These are phyloP conservation scores for Hyphopichia homilentoma DNA, from an alignment of 805 yeast genomes.

Conservation along the genomic window DNA sequence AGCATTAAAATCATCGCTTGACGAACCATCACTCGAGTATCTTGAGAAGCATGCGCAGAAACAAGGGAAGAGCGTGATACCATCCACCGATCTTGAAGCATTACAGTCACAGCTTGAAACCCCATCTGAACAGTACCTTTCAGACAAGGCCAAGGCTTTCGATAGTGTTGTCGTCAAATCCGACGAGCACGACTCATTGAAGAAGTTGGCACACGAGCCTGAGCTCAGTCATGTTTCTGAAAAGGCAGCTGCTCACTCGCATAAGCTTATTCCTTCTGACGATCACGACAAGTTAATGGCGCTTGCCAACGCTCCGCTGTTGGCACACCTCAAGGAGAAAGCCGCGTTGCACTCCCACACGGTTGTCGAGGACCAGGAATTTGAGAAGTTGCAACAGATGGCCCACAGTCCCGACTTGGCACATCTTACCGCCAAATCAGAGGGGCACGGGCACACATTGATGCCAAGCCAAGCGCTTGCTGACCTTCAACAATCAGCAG, in stretches of 20 bases:
- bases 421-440: slow-evolving; percentile 7
- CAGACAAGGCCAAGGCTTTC: not conserved
- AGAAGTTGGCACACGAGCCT: slow-evolving; percentile 13
- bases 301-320: slow-evolving; percentile 19
- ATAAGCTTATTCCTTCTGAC: slow-evolving; percentile 9
- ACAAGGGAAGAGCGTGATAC: slow-evolving; percentile 3
- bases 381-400: slow-evolving; percentile 5
- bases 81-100: slow-evolving; percentile 3
- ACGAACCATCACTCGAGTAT: slow-evolving; percentile 15
- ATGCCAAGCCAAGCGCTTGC: not conserved
- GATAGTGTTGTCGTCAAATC: slow-evolving; percentile 5
- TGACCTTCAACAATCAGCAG: slow-evolving; percentile 4
- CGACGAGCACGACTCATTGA: slow-evolving; percentile 7
- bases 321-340: slow-evolving; percentile 22
- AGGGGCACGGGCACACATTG: slow-evolving; percentile 3
- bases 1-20: slow-evolving; percentile 11
- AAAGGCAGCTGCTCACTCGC: slow-evolving; percentile 6
- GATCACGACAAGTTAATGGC: slow-evolving; percentile 9
- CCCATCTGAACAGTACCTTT: slow-evolving; percentile 11
- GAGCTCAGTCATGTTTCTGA: slow-evolving; percentile 6
- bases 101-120: slow-evolving; percentile 1
- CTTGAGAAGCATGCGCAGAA: slow-evolving; percentile 10
- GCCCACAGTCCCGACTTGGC: slow-evolving; percentile 6
- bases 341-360: slow-evolving; percentile 11
- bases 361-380: slow-evolving; percentile 8